phyloP scores from a whole-genome alignment of 768 basidiomycete species.

The Pleurotus citrinopileatus region DNA sequence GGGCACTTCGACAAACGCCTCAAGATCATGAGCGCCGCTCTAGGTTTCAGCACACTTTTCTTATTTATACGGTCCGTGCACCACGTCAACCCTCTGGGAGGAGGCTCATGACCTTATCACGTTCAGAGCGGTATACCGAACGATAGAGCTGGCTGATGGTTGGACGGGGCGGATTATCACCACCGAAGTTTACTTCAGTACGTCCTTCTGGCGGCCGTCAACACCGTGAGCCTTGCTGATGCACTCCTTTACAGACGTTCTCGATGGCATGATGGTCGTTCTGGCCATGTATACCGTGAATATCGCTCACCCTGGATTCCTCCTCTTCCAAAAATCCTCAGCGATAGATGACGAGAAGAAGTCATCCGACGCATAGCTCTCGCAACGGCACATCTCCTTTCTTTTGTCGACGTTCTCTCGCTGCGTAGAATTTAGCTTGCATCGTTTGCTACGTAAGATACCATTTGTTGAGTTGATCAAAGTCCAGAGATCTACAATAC shows the following conservation, averaged over 20 bases:
- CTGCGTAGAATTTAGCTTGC: too few species aligned
- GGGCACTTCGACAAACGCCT: conserved; percentile 18
- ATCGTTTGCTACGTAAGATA: too few species aligned
- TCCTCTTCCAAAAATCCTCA: too few species aligned
- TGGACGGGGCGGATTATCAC: conserved; percentile 39
- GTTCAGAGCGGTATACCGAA: conserved; percentile 39
- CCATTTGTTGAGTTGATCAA: too few species aligned
- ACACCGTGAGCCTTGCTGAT: too few species aligned
- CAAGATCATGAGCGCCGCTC: conserved; percentile 28
- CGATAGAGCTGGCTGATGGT: conserved; percentile 37
- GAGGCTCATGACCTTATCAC: not conserved
- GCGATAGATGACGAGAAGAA: too few species aligned
- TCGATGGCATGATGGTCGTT: conserved; percentile 20
- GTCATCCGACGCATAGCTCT: too few species aligned
- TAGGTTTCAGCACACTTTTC: conserved; percentile 37
- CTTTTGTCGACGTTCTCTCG: too few species aligned
- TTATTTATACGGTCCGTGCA: conserved; percentile 46
- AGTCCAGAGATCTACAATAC: too few species aligned
- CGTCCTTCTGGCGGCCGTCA: too few species aligned
- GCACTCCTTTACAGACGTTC: conserved; percentile 17
- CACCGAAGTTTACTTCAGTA: conserved; percentile 37
- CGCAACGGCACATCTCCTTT: too few species aligned
- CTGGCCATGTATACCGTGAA: conserved; percentile 20
- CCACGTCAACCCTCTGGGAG: too few species aligned
- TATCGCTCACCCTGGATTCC: conserved; percentile 18